Base-by-base conservation (phyloP, 306 rosid genomes). In the Luffa acutangula region DNA sequence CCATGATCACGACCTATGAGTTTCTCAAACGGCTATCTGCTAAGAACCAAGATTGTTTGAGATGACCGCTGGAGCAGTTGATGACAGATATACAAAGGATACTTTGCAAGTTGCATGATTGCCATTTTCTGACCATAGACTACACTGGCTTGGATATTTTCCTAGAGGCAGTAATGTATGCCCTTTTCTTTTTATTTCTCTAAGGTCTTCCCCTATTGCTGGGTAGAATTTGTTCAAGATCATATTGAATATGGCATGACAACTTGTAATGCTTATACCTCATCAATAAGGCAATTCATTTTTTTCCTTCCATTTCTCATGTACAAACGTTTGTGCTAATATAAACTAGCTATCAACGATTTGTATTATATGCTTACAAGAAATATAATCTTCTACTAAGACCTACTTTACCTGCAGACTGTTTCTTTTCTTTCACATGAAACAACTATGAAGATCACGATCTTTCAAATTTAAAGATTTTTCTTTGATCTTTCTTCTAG, bases 1-100 rank as follows among this genome's bases (percentile, higher is more conserved):
- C 96, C 71, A 95, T 95, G 98, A 90, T 95, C 82, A 91, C 98
- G 17, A 95, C 97, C 72, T 95, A 95, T 51, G 98, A 95, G 87
- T 95, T 91, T 75, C 86, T 95, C 88, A 92, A 95, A 80, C 84
- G 97, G 33, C 76, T 95, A 85, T 95, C 97, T 34, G 79, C 97
- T 13, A 95, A 92, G 90, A 87, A 73, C 59, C 90, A 86, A 82
- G 87, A 82, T 39, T 21, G 86, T 75, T 83, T 80, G 53, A 76
- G 79, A 13, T 66, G 73, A 66, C 39, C 46, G 13, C 66, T 20
- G 41, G 37, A 59, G 77, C 62, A 65, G 69, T n/a, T 17, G 57
- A 41, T 21, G 54, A 64, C 2, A 48, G 57, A 58, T 17, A 10
- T 39, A 53, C 20, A 57, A 75, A 76, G 75, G 60, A 66, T 42